Evolutionary conservation across 768 basidiomycete genomes (phyloP), one percentile per base, ranked within the genome.

Genomic region (Pleurotus salmoneostramineus): DNA sequence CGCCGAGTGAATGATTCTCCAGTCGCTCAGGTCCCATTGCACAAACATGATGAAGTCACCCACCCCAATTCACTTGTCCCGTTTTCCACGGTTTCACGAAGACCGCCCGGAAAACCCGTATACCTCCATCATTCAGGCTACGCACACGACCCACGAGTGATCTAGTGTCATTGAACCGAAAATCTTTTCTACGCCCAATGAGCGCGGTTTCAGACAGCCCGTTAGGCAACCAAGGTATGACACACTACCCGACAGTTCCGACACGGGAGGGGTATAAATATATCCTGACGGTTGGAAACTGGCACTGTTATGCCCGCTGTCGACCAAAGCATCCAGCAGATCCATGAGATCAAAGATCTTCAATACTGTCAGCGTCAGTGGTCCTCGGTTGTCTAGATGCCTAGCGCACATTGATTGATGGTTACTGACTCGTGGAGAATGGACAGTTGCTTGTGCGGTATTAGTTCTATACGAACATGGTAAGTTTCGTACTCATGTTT

Each of bases 381-480:
- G 21, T 27, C 3, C 21, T 27, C 21, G 21, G 21, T 27, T 27
- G 21, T 27, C 21, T 27, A 27, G 21, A 27, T 27, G 40, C 12
- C 3, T 32, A 14, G 6, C 14, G 7, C 32, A 17, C 14, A 7
- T 36, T 5, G 8, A 2, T 15, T 15, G 31, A 37, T 15, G 34
- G 8, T 8, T 45, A 45, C 44, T n/a, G 11, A 42, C 36, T 33
- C 10, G 17, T 37, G 11, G 32, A 42, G 6, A 32, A 15, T 42
- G 4, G 17, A 15, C 31, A 48, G 56, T 56, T 12, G 43, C 56
- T 15, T 33, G 37, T 12, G 56, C 56, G 14, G 45, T 47, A 12
- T 12, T 48, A n/a, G 21, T 48, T n/a, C 11, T 56, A 7, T 56
- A 56, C 44, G 45, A 56, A n/a, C 56, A 56, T 36, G 27, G 56